Evolutionary conservation across 371 early-diverging fungal species (phyloP).

Genomic region (Circinella umbellata): DNA sequence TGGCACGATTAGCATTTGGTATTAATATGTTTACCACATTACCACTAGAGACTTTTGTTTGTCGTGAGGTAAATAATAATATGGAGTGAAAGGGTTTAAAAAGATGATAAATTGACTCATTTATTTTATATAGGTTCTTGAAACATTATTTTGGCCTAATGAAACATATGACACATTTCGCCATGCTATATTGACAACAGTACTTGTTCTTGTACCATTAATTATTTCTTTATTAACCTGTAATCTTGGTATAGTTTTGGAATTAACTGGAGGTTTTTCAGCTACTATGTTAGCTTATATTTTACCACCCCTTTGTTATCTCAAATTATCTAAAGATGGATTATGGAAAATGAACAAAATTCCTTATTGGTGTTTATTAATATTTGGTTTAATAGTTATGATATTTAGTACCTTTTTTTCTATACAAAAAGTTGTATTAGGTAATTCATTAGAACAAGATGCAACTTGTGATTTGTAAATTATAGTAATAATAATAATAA

Average conservation of each 20-base stretch:
- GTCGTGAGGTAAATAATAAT: slow-evolving; percentile 64
- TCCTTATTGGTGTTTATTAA: slow-evolving; percentile 64
- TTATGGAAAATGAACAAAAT: slow-evolving; percentile 56
- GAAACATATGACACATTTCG: slow-evolving; percentile 53
- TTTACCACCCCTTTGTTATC: slow-evolving; percentile 71
- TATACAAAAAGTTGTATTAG: slow-evolving; percentile 36
- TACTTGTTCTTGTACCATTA: slow-evolving; percentile 58
- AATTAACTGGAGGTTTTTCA: slow-evolving; percentile 80
- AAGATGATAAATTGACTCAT: background rate
- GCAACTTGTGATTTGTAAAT: slow-evolving; percentile 16
- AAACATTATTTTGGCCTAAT: slow-evolving; percentile 62
- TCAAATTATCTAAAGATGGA: slow-evolving; percentile 65
- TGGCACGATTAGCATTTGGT: slow-evolving; percentile 81
- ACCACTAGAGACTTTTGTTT: slow-evolving; percentile 79
- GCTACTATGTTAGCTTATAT: slow-evolving; percentile 84
- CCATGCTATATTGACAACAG: slow-evolving; percentile 67
- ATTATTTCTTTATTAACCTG: slow-evolving; percentile 68
- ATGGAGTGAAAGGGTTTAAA: background rate
- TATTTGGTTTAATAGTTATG: slow-evolving; percentile 72
- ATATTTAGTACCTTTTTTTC: slow-evolving; percentile 66
- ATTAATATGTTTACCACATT: slow-evolving; percentile 86
- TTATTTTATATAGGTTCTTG: slow-evolving; percentile 54
- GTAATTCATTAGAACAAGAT: slow-evolving; percentile 1
- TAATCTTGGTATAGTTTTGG: slow-evolving; percentile 76
- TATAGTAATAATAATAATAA: background rate